These are phyloP conservation scores for Clonostachys rosea DNA, from an alignment of 2,329 filamentous ascomycete species.

Conservation along the genomic window DNA sequence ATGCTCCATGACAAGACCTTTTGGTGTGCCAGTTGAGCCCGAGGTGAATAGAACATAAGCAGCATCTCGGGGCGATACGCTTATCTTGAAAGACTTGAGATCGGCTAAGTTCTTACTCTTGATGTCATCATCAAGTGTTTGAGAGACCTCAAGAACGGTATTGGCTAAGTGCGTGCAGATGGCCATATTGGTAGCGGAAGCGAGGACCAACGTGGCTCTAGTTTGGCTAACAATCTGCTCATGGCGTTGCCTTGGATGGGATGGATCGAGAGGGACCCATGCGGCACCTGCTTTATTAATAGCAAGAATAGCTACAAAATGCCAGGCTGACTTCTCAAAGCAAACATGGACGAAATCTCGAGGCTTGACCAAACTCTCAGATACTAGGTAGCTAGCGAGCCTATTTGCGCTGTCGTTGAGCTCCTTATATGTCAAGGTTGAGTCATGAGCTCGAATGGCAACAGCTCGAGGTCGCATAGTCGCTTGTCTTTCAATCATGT, in stretches of 20 bases:
- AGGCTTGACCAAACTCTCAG: not conserved
- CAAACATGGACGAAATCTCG: constrained; percentile 1
- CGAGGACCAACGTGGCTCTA: not conserved
- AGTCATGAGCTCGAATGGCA: constrained; percentile 35
- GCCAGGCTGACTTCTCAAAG: constrained; percentile 5
- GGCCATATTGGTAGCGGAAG: not conserved
- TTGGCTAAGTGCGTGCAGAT: not conserved
- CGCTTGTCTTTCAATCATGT: constrained; percentile 28
- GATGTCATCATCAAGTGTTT: not conserved
- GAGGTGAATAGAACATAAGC: constrained; percentile 6
- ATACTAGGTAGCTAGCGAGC: not conserved
- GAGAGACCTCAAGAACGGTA: not conserved
- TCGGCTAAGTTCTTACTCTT: no score
- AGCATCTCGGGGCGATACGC: not conserved
- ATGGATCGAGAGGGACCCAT: constrained; percentile 3
- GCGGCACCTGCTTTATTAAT: constrained; percentile 5
- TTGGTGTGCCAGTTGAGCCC: not conserved
- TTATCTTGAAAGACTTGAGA: no score
- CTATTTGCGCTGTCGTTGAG: not conserved
- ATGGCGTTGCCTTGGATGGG: constrained; percentile 1
- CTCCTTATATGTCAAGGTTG: constrained; percentile 25
- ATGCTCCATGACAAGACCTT: constrained; percentile 5
- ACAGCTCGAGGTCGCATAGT: constrained; percentile 15
- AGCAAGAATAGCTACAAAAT: constrained; percentile 1
- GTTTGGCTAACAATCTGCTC: not conserved